Base-by-base conservation (phyloP, 148 eudicot genomes). In the Fallopia convolvulus region DNA sequence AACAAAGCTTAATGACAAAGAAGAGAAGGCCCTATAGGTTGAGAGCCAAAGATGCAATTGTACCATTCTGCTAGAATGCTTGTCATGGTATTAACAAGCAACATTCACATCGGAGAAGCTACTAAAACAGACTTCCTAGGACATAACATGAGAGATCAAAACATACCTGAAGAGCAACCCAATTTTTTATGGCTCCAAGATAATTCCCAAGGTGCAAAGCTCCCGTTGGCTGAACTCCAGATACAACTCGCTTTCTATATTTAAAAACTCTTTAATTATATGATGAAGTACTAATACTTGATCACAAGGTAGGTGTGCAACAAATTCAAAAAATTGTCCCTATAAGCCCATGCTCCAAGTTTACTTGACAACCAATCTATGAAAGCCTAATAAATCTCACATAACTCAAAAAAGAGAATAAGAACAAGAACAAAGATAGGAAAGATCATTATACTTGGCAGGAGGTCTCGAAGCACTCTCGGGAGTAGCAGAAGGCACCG, bases 201-300 rank as follows among this genome's bases (percentile, higher is more conserved):
- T 94, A 94, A 78, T 94, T 94, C 48, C 99, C 99, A 10, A 94
- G 88, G 89, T 94, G 99, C 79, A 94, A 82, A 77, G 93, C 81
- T 71, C 97, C 99, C 14, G 99, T 94, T 46, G 98, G 97, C 83
- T 94, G 99, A 74, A 94, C 99, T 76, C 99, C 99, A 53, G 99
- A 94, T 48, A 94, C 99, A 75, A 94, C 88, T 76, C 99, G 87
- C 84, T 94, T 94, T 92, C 99, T 94, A 83, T 48, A 76, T 52
- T 42, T 68, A 18, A 70, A 55, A 46, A 70, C 41, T 30, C 41
- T 58, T 58, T 32, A 30, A 65, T 41, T 39, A 65, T 65, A 13
- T 5, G 33, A 15, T 65, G 41, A 65, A 26, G 68, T 61, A 26
- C 13, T 60, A 10, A 33, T 60, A 60, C 15, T 61, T 61, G 36